Evolutionary conservation across 805 yeast genomes (phyloP).

Genomic region (Myxozyma lipomycoides): DNA sequence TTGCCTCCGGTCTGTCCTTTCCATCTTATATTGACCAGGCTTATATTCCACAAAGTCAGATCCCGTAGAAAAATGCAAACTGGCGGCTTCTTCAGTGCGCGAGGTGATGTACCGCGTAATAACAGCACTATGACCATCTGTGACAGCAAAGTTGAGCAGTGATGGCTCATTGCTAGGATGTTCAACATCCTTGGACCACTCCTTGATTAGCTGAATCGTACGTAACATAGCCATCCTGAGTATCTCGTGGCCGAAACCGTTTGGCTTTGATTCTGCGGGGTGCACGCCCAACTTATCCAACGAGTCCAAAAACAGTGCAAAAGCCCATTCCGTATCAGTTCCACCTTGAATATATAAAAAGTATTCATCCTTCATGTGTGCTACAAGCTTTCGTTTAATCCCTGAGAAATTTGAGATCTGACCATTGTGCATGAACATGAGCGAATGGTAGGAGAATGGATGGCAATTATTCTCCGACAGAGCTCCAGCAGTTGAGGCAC

Average conservation of each 20-base stretch:
- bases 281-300: constrained; percentile 71
- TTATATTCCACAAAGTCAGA: constrained; percentile 83
- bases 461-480: constrained; percentile 94
- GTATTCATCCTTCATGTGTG: constrained; percentile 73
- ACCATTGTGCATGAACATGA: constrained; percentile 98
- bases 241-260: constrained; percentile 45
- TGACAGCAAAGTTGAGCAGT: constrained; percentile 85
- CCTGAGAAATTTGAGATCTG: constrained; percentile 60
- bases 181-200: constrained; percentile 65
- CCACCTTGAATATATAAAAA: constrained; percentile 83
- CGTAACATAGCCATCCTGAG: constrained; percentile 65
- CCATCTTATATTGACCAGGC: constrained; percentile 93
- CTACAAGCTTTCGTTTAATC: constrained; percentile 69
- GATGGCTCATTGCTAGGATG: constrained; percentile 60
- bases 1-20: constrained; percentile 85
- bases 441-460: constrained; percentile 80
- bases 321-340: constrained; percentile 93
- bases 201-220: constrained; percentile 70
- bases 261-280: constrained; percentile 49
- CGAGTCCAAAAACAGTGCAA: constrained; percentile 80
- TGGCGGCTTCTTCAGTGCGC: constrained; percentile 90
- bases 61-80: constrained; percentile 90
- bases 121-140: constrained; percentile 84
- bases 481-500: constrained; percentile 95
- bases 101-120: constrained; percentile 87